phyloP scores from a whole-genome alignment of 2,329 filamentous ascomycete genomes.

The Microdochium trichocladiopsis region DNA sequence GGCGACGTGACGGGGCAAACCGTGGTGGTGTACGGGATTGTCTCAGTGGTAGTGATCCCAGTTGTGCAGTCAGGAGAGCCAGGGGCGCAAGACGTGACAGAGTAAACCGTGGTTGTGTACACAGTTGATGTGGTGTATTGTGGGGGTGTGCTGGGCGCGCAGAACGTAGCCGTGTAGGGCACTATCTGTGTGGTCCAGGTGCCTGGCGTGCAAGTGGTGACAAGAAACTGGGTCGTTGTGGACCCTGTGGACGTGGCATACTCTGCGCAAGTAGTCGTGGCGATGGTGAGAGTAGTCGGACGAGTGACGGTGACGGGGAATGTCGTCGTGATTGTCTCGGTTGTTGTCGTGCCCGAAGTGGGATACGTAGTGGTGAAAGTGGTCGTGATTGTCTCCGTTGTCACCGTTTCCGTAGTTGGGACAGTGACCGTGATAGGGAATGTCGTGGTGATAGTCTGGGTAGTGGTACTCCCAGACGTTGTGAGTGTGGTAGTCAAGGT shows the following conservation, averaged over 20 bases:
- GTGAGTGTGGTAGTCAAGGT: background rate
- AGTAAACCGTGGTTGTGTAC: constrained; percentile 8
- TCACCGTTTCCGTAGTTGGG: background rate
- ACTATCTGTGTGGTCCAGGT: background rate
- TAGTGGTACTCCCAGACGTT: background rate
- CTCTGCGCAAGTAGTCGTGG: background rate
- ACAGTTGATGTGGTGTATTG: constrained; percentile 7
- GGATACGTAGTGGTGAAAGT: background rate
- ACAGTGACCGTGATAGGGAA: background rate
- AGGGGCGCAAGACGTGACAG: constrained; percentile 9
- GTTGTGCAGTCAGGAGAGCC: constrained; percentile 2
- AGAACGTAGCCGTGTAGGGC: background rate
- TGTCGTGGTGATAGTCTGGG: background rate
- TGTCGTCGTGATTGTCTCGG: background rate
- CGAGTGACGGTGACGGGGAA: background rate
- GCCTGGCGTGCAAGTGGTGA: background rate
- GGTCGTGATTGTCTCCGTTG: background rate
- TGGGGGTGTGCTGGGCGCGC: background rate
- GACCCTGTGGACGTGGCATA: background rate
- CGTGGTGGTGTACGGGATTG: constrained; percentile 4
- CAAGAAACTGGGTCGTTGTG: background rate
- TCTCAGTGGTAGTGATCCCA: constrained; percentile 4
- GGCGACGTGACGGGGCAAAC: constrained; percentile 6
- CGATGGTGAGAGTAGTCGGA: background rate
- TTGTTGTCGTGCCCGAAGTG: background rate